Conservation (phyloP, 371 early-diverging fungal genomes). For the Mucor plumbeus region DNA sequence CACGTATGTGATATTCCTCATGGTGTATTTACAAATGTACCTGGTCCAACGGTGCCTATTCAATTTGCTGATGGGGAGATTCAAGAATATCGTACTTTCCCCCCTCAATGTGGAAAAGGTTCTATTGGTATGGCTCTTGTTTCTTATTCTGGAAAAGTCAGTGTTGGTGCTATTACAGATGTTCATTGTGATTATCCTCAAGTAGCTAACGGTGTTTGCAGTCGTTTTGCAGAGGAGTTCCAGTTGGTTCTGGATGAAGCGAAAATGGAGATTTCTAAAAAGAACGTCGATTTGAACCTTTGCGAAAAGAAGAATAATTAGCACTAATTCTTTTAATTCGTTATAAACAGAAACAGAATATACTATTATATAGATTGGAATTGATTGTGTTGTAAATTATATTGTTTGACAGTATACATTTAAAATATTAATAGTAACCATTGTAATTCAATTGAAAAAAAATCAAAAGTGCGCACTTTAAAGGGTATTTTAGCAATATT, state of each 20-base stretch:
- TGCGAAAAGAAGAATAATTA: not conserved
- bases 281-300: not conserved
- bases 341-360: no score
- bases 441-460: not conserved
- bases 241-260: conserved; percentile 38
- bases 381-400: no score
- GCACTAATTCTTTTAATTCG: not conserved
- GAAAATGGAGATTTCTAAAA: conserved; percentile 25
- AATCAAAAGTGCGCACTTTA: not conserved
- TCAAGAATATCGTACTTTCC: conserved; percentile 28
- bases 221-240: conserved; percentile 34
- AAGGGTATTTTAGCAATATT: no score
- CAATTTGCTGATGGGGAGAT: conserved; percentile 42
- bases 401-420: no score
- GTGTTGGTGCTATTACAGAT: conserved; percentile 39
- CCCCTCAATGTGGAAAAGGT: conserved; percentile 45
- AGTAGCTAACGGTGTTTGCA: conserved; percentile 31
- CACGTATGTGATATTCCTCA: conserved; percentile 30
- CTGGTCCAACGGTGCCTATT: conserved; percentile 37
- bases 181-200: conserved; percentile 30
- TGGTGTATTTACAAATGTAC: conserved; percentile 46
- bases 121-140: conserved; percentile 42
- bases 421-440: no score
- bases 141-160: conserved; percentile 39
- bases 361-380: no score